These are phyloP conservation scores for Gautieria morchelliformis DNA, from an alignment of 768 basidiomycete species.

Conservation along the genomic window DNA sequence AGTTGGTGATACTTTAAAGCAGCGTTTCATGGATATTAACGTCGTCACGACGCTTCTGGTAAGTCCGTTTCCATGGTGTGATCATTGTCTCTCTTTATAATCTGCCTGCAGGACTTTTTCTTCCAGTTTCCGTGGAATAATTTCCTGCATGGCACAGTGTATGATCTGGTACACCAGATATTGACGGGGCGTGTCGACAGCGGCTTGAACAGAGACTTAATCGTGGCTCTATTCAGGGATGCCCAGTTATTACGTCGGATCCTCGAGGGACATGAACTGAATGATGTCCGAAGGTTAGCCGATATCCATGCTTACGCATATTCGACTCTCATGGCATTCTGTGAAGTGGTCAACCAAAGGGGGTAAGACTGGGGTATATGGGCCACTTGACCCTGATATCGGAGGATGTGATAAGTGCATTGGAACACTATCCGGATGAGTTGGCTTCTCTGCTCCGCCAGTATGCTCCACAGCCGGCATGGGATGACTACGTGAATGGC, in stretches of 20 bases:
- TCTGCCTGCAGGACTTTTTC: slow-evolving; percentile 65
- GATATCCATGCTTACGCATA: slow-evolving; percentile 8
- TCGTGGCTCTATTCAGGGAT: slow-evolving; percentile 78
- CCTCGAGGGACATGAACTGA: slow-evolving; percentile 72
- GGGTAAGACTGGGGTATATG: slow-evolving; percentile 88
- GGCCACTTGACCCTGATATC: slow-evolving; percentile 92
- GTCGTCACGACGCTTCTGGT: slow-evolving; percentile 74
- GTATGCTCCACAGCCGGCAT: slow-evolving; percentile 66
- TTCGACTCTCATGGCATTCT: background rate
- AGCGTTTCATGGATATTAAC: slow-evolving; percentile 61
- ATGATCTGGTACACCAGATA: slow-evolving; percentile 92
- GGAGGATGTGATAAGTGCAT: slow-evolving; percentile 85
- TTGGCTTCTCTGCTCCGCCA: slow-evolving; percentile 53
- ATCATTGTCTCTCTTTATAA: background rate
- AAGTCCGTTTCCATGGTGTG: slow-evolving; percentile 19
- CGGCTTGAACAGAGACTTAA: slow-evolving; percentile 68
- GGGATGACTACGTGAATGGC: slow-evolving; percentile 86
- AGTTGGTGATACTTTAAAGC: slow-evolving; percentile 72
- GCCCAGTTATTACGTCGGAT: slow-evolving; percentile 77
- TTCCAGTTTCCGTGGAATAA: slow-evolving; percentile 98
- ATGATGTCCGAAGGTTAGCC: slow-evolving; percentile 65
- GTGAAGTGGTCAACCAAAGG: slow-evolving; percentile 52
- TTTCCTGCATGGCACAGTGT: slow-evolving; percentile 92
- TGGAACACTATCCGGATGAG: slow-evolving; percentile 80
- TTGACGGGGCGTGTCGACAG: slow-evolving; percentile 75